Percentiles rank a stretch among this genome's conserved stretches.
Evolutionary conservation across 257 asterid genomes (phyloP).

Genomic region (Lycium ferocissimum): DNA sequence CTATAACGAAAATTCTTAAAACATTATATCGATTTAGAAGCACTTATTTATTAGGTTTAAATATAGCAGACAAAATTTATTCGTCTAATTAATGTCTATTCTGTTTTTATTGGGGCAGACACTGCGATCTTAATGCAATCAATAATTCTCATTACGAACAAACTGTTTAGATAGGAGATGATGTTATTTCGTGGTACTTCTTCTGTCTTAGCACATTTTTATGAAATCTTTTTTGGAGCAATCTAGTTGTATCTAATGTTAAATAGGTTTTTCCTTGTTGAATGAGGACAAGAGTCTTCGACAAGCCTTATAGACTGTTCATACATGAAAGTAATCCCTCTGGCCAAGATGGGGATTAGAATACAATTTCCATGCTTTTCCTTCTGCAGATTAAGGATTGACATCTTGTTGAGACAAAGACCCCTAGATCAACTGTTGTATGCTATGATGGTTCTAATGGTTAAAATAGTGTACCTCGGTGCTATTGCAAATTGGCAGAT

Average conservation of each 20-base stretch:
- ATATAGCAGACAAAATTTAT: too few relatives aligned
- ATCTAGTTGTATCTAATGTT: neutral
- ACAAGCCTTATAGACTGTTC: neutral
- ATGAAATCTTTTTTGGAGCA: slow-evolving; percentile 1
- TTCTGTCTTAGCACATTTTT: neutral
- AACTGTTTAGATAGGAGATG: neutral
- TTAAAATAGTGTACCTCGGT: neutral
- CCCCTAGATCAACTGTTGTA: neutral
- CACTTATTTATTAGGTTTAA: too few relatives aligned
- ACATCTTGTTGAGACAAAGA: neutral
- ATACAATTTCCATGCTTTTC: neutral
- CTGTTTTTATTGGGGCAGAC: neutral
- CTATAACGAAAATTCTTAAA: too few relatives aligned
- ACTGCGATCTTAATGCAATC: slow-evolving; percentile 3
- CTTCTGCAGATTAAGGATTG: slow-evolving; percentile 5
- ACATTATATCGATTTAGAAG: too few relatives aligned
- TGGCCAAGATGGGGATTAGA: neutral
- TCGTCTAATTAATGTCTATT: neutral
- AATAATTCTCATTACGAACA: neutral
- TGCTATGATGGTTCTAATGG: slow-evolving; percentile 18
- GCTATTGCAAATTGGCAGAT: slow-evolving; percentile 7
- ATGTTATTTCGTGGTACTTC: neutral
- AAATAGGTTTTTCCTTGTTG: slow-evolving; percentile 4
- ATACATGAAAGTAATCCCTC: neutral
- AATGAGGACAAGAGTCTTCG: neutral